Percentiles rank a stretch among this genome's conserved stretches.
These are phyloP conservation scores for Erysimum cheiranthoides DNA, from an alignment of 345 rosid genomes.

Conservation along the genomic window DNA sequence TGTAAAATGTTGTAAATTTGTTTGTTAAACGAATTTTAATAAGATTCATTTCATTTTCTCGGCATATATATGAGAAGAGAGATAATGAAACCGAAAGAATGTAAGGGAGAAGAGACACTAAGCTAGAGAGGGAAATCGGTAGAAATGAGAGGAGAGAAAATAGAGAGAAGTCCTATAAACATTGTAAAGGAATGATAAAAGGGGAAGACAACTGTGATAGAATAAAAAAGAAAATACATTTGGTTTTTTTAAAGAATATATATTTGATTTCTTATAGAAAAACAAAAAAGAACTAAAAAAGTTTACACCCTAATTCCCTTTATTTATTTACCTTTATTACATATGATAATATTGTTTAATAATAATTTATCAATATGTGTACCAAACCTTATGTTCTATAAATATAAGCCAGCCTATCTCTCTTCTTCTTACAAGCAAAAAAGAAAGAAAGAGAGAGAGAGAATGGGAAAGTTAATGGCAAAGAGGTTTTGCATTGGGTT, in stretches of 20 bases:
- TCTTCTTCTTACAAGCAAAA: constrained; percentile 24
- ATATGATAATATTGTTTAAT: not conserved
- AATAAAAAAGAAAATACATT: too few species aligned
- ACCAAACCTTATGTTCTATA: constrained; percentile 39
- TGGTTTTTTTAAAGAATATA: too few species aligned
- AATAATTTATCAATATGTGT: constrained; percentile 8
- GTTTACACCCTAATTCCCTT: not conserved
- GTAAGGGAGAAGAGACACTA: too few species aligned
- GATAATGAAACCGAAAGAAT: not conserved
- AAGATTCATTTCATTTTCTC: too few species aligned
- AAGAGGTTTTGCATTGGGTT: constrained; percentile 76
- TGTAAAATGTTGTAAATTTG: too few species aligned
- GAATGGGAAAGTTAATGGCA: constrained; percentile 75
- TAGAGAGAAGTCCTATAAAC: not conserved
- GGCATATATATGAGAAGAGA: too few species aligned
- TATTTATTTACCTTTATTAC: constrained; percentile 8
- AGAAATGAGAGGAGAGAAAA: not conserved
- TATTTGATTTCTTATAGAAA: too few species aligned
- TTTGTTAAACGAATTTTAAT: too few species aligned
- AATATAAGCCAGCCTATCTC: constrained; percentile 38
- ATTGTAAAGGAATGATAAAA: not conserved
- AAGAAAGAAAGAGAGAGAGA: not conserved
- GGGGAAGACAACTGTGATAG: too few species aligned
- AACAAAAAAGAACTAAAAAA: not conserved
- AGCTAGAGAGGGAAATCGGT: too few species aligned